These are phyloP conservation scores for Trametes punicea DNA, from an alignment of 768 basidiomycete genomes.

Conservation along the genomic window DNA sequence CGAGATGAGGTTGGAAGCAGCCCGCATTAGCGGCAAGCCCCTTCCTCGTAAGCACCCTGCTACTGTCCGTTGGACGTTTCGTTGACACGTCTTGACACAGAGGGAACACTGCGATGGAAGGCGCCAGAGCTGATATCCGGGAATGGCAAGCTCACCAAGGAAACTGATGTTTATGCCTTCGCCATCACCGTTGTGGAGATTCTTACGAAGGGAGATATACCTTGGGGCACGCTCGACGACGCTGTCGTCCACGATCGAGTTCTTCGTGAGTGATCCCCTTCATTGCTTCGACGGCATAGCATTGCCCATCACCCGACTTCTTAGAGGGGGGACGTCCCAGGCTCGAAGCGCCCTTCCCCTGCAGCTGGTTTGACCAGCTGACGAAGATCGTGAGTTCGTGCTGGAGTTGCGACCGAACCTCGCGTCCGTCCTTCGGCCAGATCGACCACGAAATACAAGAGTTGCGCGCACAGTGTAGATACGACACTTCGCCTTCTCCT, in stretches of 20 bases:
- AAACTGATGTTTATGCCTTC: constrained; percentile 41
- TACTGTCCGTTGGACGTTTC: not conserved
- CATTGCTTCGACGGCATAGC: too few species aligned
- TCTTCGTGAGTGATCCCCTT: constrained; percentile 48
- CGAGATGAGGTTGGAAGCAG: constrained; percentile 73
- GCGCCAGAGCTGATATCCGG: constrained; percentile 40
- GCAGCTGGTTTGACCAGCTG: too few species aligned
- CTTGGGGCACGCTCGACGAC: constrained; percentile 31
- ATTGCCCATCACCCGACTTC: too few species aligned
- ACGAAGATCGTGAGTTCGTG: too few species aligned
- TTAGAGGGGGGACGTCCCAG: too few species aligned
- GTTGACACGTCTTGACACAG: constrained; percentile 29
- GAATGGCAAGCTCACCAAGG: constrained; percentile 27
- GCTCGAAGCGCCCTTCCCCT: too few species aligned
- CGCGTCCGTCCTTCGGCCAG: too few species aligned
- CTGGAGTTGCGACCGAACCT: too few species aligned
- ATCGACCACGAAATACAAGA: too few species aligned
- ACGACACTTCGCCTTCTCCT: too few species aligned
- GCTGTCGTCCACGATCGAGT: constrained; percentile 40
- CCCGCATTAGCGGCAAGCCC: constrained; percentile 49
- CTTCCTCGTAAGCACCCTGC: constrained; percentile 26
- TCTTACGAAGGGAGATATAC: constrained; percentile 33
- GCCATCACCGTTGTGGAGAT: constrained; percentile 36
- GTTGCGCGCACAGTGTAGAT: too few species aligned
- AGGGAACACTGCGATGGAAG: constrained; percentile 51